phyloP scores from a whole-genome alignment of 1,284 basidiomycete species.

The Trichosporon sp. region DNA sequence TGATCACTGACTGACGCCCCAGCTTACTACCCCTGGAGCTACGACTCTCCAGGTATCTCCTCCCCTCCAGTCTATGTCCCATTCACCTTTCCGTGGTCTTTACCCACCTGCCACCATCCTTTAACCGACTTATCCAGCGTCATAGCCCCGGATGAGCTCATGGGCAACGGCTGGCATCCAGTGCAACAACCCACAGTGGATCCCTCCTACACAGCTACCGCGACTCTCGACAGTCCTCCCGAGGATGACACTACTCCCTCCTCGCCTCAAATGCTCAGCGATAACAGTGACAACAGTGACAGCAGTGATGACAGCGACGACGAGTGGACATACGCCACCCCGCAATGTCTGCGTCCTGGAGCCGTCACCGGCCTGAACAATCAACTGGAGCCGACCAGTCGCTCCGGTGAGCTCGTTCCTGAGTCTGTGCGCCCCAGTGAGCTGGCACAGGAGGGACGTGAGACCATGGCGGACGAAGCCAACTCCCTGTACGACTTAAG shows the following conservation, averaged over 20 bases:
- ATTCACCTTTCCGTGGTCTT: neutral
- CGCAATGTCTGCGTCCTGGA: no score
- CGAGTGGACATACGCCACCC: neutral
- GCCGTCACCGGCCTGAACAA: no score
- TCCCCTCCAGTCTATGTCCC: neutral
- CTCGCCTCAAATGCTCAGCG: neutral
- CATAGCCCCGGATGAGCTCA: constrained; percentile 1
- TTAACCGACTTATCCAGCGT: neutral
- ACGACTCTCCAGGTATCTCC: neutral
- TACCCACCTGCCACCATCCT: neutral
- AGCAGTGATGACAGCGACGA: neutral
- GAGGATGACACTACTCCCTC: neutral
- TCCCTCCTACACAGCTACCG: neutral
- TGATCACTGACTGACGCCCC: neutral
- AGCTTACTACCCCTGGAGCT: neutral
- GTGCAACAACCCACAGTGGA: neutral
- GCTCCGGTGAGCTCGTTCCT: neutral
- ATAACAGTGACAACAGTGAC: neutral
- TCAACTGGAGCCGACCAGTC: no score
- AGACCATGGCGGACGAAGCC: neutral
- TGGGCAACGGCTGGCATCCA: neutral
- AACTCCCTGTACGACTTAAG: neutral
- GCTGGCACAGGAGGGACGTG: neutral
- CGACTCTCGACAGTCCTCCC: neutral
- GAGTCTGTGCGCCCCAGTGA: neutral